Base-by-base conservation (phyloP, 73 alveolate genomes). In the Symbiodinium natans region DNA sequence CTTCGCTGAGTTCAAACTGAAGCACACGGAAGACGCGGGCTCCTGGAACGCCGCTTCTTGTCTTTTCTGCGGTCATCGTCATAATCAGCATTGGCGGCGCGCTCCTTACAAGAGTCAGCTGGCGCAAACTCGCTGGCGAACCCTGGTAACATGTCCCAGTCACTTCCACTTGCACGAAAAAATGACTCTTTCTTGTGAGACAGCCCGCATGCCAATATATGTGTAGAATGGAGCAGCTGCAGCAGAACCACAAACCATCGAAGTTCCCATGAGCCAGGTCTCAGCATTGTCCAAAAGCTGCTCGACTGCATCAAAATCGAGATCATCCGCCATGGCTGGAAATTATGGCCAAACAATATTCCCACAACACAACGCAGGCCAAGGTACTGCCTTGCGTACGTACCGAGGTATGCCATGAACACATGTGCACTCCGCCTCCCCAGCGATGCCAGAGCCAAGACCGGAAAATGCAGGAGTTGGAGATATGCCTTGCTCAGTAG, bases 261-360 rank as follows among this genome's bases (percentile, higher is more conserved):
- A n/a, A n/a, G n/a, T n/a, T n/a, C n/a, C n/a, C 33, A 27, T 11
- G 48, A n/a, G 38, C 68, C 83, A 17, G 40, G 94, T 10, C 34
- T 68, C 97, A 23, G 97, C 97, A n/a, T 90, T 90, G 52, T 90
- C 97, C 87, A 90, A 73, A 29, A 90, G 97, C 97, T 90, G 97
- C 87, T 90, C 97, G 71, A 90, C 97, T 19, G 97, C 97, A 90
- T 90, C 97, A 82, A 90, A 90, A 48, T 90, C 97, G n/a, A 90
- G 77, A 42, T 90, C 97, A 34, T 90, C 97, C 87, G 97, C 87
- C 97, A 90, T 90, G 74, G 97, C 48, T n/a, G 42, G 39, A 52
- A 21, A 52, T 52, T 29, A 52, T n/a, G 77, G 68, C 89, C 89
- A 27, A 36, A 77, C 43, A 29, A 74, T 52, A 19, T 38, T 43